Evolutionary conservation across 768 basidiomycete species (phyloP).

Genomic region (Nevesoporus exiguus): DNA sequence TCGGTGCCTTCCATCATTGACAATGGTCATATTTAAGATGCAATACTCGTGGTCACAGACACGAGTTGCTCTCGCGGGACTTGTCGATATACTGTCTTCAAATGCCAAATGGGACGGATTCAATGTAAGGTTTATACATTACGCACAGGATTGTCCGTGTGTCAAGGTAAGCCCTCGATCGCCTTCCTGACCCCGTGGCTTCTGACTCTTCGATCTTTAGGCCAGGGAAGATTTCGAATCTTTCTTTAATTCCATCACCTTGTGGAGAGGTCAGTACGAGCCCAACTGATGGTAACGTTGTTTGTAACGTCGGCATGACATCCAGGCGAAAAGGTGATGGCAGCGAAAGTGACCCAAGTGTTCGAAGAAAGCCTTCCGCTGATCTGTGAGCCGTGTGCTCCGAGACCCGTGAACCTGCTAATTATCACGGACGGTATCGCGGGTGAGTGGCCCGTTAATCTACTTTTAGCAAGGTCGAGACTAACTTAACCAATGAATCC

Average conservation of each 20-base stretch:
- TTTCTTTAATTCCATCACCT: conserved; percentile 18
- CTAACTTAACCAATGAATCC: not conserved
- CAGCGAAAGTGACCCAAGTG: conserved; percentile 17
- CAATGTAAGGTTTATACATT: conserved; percentile 19
- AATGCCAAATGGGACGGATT: conserved; percentile 16
- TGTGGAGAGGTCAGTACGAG: conserved; percentile 17
- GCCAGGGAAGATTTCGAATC: conserved; percentile 16
- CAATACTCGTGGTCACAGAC: conserved; percentile 20
- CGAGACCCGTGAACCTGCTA: conserved; percentile 11
- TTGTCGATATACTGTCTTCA: conserved; percentile 10
- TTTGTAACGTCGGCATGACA: not conserved
- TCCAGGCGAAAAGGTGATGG: conserved; percentile 15
- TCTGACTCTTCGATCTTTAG: conserved; percentile 1
- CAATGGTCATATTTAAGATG: conserved; percentile 13
- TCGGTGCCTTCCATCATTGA: not conserved
- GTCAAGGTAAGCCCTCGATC: conserved; percentile 8
- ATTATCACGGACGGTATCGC: conserved; percentile 22
- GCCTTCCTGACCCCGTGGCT: too few relatives aligned
- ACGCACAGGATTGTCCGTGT: not conserved
- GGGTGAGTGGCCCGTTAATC: conserved; percentile 13
- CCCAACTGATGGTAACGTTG: too few relatives aligned
- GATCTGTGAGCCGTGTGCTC: not conserved
- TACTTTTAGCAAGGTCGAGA: not conserved
- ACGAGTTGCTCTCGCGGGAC: conserved; percentile 15
- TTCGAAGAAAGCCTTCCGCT: conserved; percentile 16